Evolutionary conservation across 225 moss, liverwort and hornwort species (phyloP).

Genomic region (Bryoerythrophyllum caledonicum): DNA sequence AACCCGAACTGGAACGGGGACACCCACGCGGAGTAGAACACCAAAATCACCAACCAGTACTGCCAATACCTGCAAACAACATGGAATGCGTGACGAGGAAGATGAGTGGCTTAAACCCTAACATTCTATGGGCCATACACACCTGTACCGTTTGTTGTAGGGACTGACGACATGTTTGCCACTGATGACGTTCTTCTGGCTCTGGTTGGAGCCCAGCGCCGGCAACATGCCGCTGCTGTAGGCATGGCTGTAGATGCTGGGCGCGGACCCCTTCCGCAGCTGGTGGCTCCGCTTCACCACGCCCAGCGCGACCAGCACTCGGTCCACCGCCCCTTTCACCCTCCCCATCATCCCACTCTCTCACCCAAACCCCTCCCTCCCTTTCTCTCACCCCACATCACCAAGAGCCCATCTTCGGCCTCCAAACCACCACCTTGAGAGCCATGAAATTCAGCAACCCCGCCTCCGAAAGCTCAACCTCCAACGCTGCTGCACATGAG

Average conservation of each 20-base stretch:
- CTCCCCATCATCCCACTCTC: no score
- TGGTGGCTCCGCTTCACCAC: conserved; percentile 24
- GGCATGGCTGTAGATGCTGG: conserved; percentile 38
- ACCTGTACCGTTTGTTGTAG: conserved; percentile 38
- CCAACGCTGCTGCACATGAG: no score
- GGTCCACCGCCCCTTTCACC: neutral
- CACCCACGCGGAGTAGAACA: conserved; percentile 86
- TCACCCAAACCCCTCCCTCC: neutral
- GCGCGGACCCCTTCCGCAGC: conserved; percentile 32
- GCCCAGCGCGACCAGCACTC: conserved; percentile 26
- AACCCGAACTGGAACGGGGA: conserved; percentile 91
- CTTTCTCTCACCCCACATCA: no score
- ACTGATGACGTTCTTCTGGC: conserved; percentile 30
- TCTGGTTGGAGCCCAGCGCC: conserved; percentile 54
- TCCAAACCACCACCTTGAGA: no score
- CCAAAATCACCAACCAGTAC: conserved; percentile 55
- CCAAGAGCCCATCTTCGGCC: no score
- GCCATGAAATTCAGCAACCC: no score
- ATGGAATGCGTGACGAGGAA: no score
- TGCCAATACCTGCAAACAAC: conserved; percentile 52
- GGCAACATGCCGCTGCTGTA: conserved; percentile 57
- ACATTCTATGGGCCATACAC: no score
- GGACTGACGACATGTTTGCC: conserved; percentile 43
- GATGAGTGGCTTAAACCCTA: conserved; percentile 10
- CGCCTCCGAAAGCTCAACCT: no score